Evolutionary conservation across 2,329 filamentous ascomycete genomes (phyloP).

Genomic region (Colletotrichum cordylinicola): DNA sequence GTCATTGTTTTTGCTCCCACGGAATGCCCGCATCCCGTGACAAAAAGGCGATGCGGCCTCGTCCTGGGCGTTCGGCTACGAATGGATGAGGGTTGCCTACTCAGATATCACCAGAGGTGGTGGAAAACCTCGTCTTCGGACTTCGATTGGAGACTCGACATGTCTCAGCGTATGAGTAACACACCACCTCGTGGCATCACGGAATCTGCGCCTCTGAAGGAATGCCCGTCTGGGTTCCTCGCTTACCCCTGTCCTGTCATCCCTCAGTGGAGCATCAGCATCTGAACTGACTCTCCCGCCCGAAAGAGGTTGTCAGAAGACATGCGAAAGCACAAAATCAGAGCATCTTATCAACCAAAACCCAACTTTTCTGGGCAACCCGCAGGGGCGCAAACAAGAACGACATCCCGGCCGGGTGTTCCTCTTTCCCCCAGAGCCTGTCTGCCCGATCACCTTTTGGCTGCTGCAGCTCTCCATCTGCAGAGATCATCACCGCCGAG

Average conservation of each 20-base stretch:
- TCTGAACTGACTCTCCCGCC: not conserved
- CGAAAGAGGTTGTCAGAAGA: not conserved
- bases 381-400: constrained; percentile 7
- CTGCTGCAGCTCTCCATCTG: constrained; percentile 11
- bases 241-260: constrained; percentile 18
- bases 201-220: not conserved
- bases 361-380: not conserved
- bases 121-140: not conserved
- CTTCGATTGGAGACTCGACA: constrained; percentile 10
- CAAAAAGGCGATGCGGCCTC: constrained; percentile 9
- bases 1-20: not conserved
- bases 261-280: not conserved
- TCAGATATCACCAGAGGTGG: not conserved
- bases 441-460: constrained; percentile 4
- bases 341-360: not conserved
- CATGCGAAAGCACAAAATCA: not conserved
- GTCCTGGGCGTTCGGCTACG: not conserved
- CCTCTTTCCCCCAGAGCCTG: not conserved
- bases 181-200: constrained; percentile 18
- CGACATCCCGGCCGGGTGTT: not conserved
- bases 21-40: constrained; percentile 17
- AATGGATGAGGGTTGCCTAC: constrained; percentile 6
- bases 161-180: constrained; percentile 4
- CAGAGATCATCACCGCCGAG: constrained; percentile 21
- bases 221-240: not conserved